phyloP scores from a whole-genome alignment of 179 eudicot species.

The Monotropa hypopitys region DNA sequence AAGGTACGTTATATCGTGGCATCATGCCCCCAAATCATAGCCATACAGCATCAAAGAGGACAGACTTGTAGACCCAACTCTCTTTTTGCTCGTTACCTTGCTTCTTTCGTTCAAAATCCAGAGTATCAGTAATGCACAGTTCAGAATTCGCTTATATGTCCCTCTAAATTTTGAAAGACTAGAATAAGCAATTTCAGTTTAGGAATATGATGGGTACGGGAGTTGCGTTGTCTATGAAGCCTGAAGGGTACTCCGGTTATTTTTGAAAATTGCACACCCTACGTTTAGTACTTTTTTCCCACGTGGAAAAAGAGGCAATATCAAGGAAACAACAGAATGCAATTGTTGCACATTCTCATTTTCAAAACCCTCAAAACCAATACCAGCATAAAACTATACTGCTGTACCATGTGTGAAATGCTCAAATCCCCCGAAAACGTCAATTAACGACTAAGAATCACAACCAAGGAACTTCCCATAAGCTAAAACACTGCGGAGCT shows the following conservation, averaged over 20 bases:
- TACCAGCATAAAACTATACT: neutral
- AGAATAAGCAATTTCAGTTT: neutral
- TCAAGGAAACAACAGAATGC: neutral
- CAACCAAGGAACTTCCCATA: neutral
- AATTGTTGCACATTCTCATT: neutral
- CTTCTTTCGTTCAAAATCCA: no score
- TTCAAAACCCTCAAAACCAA: neutral
- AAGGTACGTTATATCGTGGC: no score
- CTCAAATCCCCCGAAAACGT: neutral
- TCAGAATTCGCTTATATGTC: neutral
- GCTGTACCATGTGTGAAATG: neutral
- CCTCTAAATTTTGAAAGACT: neutral
- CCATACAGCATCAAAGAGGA: no score
- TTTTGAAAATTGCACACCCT: neutral
- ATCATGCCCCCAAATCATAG: no score
- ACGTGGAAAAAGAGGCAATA: neutral
- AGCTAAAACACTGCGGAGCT: neutral
- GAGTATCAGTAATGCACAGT: neutral
- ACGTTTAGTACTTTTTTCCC: no score
- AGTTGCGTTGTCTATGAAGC: neutral
- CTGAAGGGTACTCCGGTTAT: neutral
- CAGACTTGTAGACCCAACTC: no score
- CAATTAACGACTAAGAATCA: neutral
- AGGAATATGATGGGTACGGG: neutral
- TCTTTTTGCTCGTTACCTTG: no score